These are phyloP conservation scores for Gynochthodes officinalis DNA, from an alignment of 257 asterid species.

Conservation along the genomic window DNA sequence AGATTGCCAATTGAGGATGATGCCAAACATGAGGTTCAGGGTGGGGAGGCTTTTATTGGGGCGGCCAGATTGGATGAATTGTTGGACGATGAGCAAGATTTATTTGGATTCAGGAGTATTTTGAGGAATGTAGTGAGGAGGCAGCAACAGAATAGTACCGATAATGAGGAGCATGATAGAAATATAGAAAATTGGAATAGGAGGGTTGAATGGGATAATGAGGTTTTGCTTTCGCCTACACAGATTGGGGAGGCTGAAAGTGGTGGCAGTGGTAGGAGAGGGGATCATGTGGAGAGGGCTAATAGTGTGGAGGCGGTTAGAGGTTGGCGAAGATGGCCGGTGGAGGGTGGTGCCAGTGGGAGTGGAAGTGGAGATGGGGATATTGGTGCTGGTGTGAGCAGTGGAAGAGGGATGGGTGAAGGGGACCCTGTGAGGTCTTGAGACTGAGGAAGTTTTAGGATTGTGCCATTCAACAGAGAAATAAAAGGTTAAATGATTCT, in stretches of 20 bases:
- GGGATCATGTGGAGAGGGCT: constrained; percentile 53
- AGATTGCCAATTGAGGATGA: constrained; percentile 50
- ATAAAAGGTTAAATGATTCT: constrained; percentile 7
- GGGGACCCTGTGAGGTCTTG: constrained; percentile 14
- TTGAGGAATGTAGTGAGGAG: constrained; percentile 56
- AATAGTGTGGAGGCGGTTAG: constrained; percentile 72
- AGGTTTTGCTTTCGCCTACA: constrained; percentile 55
- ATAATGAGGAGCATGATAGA: constrained; percentile 21
- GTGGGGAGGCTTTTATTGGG: constrained; percentile 36
- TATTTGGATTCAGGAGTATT: constrained; percentile 48
- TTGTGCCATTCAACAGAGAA: constrained; percentile 1
- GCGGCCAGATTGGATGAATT: constrained; percentile 56
- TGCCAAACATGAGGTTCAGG: constrained; percentile 17
- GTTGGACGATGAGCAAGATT: constrained; percentile 51
- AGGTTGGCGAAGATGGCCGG: constrained; percentile 62
- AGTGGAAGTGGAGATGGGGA: constrained; percentile 45
- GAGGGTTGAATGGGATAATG: constrained; percentile 38
- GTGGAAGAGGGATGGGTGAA: constrained; percentile 15
- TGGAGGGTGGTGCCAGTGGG: constrained; percentile 49
- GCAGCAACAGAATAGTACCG: constrained; percentile 30
- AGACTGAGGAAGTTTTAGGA: background rate
- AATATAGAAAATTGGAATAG: constrained; percentile 15
- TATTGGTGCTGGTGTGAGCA: constrained; percentile 20
- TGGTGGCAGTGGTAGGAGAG: constrained; percentile 48
- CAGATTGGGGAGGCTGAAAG: constrained; percentile 68